Percentiles rank a stretch among this genome's conserved stretches.
These are phyloP conservation scores for Alternaria infectoria DNA, from an alignment of 2,329 filamentous ascomycete species.

Conservation along the genomic window DNA sequence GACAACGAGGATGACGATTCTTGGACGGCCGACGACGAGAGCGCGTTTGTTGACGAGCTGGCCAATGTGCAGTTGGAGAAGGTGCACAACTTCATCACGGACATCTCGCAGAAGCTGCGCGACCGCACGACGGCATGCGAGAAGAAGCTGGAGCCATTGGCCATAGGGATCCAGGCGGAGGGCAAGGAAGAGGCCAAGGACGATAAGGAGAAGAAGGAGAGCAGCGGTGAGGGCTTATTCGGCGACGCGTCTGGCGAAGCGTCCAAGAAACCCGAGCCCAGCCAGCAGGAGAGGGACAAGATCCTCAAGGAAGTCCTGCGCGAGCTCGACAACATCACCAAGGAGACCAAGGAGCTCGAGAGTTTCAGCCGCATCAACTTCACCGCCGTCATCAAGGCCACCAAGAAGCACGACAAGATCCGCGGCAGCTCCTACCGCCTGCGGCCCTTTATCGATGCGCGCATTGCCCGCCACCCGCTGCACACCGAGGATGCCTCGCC, in stretches of 20 bases:
- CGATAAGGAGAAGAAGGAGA: slow-evolving; percentile 12
- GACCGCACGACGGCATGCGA: slow-evolving; percentile 78
- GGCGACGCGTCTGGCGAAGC: slow-evolving; percentile 22
- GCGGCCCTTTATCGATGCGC: slow-evolving; percentile 88
- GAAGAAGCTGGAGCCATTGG: slow-evolving; percentile 66
- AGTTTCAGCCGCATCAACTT: slow-evolving; percentile 97
- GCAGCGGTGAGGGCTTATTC: slow-evolving; percentile 18
- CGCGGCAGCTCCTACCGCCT: slow-evolving; percentile 86
- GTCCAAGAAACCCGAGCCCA: slow-evolving; percentile 34
- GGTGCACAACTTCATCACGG: slow-evolving; percentile 85
- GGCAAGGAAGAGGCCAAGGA: slow-evolving; percentile 20
- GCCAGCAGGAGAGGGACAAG: slow-evolving; percentile 52
- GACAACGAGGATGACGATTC: slow-evolving; percentile 67
- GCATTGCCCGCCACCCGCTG: slow-evolving; percentile 86
- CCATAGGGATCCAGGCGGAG: slow-evolving; percentile 43
- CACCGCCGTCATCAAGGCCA: slow-evolving; percentile 95
- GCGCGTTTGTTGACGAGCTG: slow-evolving; percentile 90
- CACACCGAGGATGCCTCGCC: slow-evolving; percentile 95
- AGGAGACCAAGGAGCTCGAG: slow-evolving; percentile 90
- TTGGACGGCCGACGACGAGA: slow-evolving; percentile 96
- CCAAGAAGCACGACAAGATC: slow-evolving; percentile 98
- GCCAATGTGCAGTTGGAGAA: slow-evolving; percentile 95
- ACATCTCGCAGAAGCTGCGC: slow-evolving; percentile 80
- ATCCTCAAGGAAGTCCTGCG: slow-evolving; percentile 73
- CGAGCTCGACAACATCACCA: slow-evolving; percentile 86